Conservation (phyloP, 257 asterid genomes). For the Catharanthus roseus region DNA sequence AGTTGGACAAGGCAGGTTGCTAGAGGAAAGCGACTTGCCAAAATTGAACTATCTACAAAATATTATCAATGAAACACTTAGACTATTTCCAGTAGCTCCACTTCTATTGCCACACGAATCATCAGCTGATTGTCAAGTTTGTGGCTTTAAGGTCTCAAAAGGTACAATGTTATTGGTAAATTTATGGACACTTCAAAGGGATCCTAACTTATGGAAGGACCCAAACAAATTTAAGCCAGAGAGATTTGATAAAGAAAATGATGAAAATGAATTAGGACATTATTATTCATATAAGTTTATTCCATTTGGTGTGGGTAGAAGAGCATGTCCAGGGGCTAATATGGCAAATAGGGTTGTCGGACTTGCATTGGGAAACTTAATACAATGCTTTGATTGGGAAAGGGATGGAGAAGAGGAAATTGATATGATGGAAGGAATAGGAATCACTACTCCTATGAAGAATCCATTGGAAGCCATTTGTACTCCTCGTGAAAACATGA, state of each 20-base stretch:
- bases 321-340: slow-evolving; percentile 2
- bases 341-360: neutral
- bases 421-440: neutral
- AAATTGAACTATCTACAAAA: slow-evolving; percentile 27
- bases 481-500: slow-evolving; percentile 10
- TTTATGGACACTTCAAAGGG: slow-evolving; percentile 20
- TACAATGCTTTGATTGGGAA: slow-evolving; percentile 1
- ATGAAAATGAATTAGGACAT: too few relatives aligned
- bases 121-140: neutral
- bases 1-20: slow-evolving; percentile 18
- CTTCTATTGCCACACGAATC: slow-evolving; percentile 10
- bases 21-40: slow-evolving; percentile 31
- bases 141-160: neutral
- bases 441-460: slow-evolving; percentile 10
- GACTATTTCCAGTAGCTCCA: slow-evolving; percentile 5
- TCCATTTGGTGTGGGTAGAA: neutral
- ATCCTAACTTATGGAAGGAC: slow-evolving; percentile 9
- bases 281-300: neutral
- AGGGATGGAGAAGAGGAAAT: neutral
- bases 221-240: neutral
- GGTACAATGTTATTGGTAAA: slow-evolving; percentile 11
- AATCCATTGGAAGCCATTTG: neutral
- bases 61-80: slow-evolving; percentile 31
- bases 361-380: neutral
- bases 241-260: slow-evolving; percentile 11